A percentile compares a stretch with the other conserved stretches of the same genome.
Conservation (phyloP, 192 early-diverging fungal species). For the Gigaspora rosea region DNA sequence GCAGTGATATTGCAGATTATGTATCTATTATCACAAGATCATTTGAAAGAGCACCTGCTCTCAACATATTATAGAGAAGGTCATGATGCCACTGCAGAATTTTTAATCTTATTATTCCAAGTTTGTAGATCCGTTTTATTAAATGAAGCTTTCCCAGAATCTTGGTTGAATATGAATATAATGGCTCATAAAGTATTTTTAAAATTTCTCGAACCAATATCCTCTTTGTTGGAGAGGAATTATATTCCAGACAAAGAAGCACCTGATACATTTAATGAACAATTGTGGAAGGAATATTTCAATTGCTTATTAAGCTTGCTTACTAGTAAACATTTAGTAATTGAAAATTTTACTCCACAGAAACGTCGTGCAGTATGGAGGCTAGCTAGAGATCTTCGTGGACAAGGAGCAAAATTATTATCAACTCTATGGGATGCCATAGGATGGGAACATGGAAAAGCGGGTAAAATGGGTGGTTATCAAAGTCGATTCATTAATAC, state of each 20-base stretch:
- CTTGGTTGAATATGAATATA: conserved; percentile 46
- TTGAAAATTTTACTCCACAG: conserved; percentile 62
- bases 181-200: conserved; percentile 47
- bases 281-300: conserved; percentile 33
- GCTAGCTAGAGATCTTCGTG: conserved; percentile 63
- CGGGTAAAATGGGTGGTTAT: conserved; percentile 31
- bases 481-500: conserved; percentile 31
- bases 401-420: conserved; percentile 55
- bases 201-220: conserved; percentile 30
- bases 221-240: conserved; percentile 27
- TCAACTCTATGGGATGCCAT: conserved; percentile 54
- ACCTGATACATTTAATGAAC: conserved; percentile 24
- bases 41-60: conserved; percentile 28
- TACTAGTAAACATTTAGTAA: conserved; percentile 54
- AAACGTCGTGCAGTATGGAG: conserved; percentile 55
- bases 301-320: conserved; percentile 50
- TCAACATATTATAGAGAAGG: conserved; percentile 29
- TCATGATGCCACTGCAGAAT: conserved; percentile 25
- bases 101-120: conserved; percentile 19
- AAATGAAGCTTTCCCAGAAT: conserved; percentile 30
- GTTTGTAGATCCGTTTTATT: conserved; percentile 16
- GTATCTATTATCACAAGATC: conserved; percentile 29
- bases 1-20: conserved; percentile 29
- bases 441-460: conserved; percentile 29
- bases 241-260: conserved; percentile 22